A percentile compares a stretch with the other conserved stretches of the same genome.
These are phyloP conservation scores for Brettanomyces naardenensis DNA, from an alignment of 805 yeast species.

Conservation along the genomic window DNA sequence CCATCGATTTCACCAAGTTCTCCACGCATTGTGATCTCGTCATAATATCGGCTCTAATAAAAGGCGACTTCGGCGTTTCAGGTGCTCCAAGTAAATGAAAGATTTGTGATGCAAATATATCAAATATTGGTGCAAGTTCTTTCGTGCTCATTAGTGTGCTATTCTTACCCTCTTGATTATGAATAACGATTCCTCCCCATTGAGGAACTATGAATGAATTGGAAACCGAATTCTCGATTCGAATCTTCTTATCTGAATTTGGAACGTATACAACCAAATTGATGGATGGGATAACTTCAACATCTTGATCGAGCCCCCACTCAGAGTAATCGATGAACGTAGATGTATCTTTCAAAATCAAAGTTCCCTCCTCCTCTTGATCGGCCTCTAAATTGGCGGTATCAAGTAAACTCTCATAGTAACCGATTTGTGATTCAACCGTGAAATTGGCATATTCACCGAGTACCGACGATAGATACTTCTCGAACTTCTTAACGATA, in stretches of 20 bases:
- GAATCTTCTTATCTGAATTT: conserved; percentile 32
- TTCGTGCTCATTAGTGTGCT: conserved; percentile 3
- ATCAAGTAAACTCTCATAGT: conserved; percentile 40
- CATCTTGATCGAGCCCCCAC: conserved; percentile 52
- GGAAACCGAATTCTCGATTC: conserved; percentile 35
- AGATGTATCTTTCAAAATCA: conserved; percentile 48
- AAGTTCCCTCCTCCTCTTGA: conserved; percentile 18
- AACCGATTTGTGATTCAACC: conserved; percentile 71
- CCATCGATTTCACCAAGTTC: conserved; percentile 54
- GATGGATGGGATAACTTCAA: conserved; percentile 52
- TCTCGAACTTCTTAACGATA: conserved; percentile 30
- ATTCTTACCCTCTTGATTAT: conserved; percentile 23
- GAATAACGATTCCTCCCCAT: conserved; percentile 75
- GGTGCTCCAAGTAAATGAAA: conserved; percentile 70
- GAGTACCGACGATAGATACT: conserved; percentile 42
- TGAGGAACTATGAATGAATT: conserved; percentile 75
- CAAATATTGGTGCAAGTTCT: conserved; percentile 51
- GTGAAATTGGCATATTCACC: conserved; percentile 59
- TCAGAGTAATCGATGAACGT: conserved; percentile 80
- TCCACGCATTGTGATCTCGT: conserved; percentile 50
- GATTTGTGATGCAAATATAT: conserved; percentile 67
- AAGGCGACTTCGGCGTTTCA: conserved; percentile 44
- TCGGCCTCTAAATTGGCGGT: conserved; percentile 20
- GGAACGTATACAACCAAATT: conserved; percentile 71
- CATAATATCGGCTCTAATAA: conserved; percentile 57